These are phyloP conservation scores for Polyporus arcularius DNA, from an alignment of 768 basidiomycete genomes.

Conservation along the genomic window DNA sequence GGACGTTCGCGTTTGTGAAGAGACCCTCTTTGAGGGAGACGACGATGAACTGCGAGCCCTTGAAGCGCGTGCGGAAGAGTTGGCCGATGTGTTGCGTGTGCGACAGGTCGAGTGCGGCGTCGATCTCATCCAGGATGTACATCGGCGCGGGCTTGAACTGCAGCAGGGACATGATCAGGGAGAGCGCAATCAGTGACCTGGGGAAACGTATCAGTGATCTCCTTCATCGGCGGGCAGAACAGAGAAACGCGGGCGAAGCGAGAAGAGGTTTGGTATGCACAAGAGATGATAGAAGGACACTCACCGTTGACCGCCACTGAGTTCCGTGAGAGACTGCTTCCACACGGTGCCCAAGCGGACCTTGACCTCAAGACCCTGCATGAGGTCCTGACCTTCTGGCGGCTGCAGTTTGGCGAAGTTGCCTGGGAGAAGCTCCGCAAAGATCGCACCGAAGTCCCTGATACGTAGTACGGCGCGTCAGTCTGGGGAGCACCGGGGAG, in stretches of 20 bases:
- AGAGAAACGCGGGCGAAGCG: not conserved
- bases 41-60: constrained; percentile 97
- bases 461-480: not conserved
- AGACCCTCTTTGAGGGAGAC: constrained; percentile 96
- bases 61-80: constrained; percentile 96
- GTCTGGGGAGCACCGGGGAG: not conserved
- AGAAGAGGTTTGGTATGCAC: not conserved
- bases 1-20: constrained; percentile 96
- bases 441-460: constrained; percentile 96
- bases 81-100: constrained; percentile 98
- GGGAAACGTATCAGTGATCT: not conserved
- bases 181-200: constrained; percentile 96
- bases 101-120: constrained; percentile 93
- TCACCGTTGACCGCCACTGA: constrained; percentile 95
- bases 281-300: constrained; percentile 27
- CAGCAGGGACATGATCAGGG: constrained; percentile 97
- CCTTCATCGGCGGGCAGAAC: not conserved
- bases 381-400: constrained; percentile 91
- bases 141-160: constrained; percentile 99
- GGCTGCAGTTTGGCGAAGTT: constrained; percentile 96
- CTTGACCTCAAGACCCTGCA: constrained; percentile 96
- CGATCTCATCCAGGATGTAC: constrained; percentile 99
- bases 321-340: constrained; percentile 96
- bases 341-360: constrained; percentile 93
- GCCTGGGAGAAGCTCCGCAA: constrained; percentile 91